These are phyloP conservation scores for Aureobasidium melanogenum DNA, from an alignment of 2,329 filamentous ascomycete genomes.

Conservation along the genomic window DNA sequence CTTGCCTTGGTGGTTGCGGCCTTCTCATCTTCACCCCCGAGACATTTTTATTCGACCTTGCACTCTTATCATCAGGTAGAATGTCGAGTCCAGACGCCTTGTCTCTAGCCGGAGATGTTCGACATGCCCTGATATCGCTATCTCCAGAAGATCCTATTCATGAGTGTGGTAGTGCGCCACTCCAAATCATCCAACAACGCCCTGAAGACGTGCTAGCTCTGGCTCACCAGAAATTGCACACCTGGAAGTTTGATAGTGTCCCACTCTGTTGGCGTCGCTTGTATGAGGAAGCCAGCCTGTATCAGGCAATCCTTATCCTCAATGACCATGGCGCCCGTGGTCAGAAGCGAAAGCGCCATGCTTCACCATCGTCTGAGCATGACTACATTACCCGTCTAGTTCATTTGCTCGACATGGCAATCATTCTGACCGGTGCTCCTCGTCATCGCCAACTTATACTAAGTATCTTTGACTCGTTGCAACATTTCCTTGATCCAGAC, in stretches of 20 bases:
- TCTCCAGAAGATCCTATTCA: constrained; percentile 25
- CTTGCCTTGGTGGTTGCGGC: background rate
- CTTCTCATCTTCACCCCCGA: background rate
- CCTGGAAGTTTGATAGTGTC: constrained; percentile 58
- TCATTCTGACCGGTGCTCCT: constrained; percentile 65
- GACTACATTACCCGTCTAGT: constrained; percentile 52
- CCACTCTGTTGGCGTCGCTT: constrained; percentile 60
- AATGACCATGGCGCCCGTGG: background rate
- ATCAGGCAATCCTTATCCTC: constrained; percentile 43
- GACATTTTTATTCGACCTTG: background rate
- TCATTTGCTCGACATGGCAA: constrained; percentile 60
- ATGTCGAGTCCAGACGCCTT: background rate
- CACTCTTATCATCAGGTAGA: background rate
- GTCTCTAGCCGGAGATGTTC: background rate
- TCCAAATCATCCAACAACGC: constrained; percentile 27
- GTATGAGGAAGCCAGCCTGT: constrained; percentile 61
- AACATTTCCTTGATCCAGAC: constrained; percentile 19
- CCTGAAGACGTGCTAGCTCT: constrained; percentile 48
- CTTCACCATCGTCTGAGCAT: background rate
- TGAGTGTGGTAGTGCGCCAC: constrained; percentile 33
- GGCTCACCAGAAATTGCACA: constrained; percentile 59
- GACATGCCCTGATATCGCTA: background rate
- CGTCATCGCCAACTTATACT: constrained; percentile 40
- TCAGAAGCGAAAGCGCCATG: constrained; percentile 18
- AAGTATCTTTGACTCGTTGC: constrained; percentile 45